phyloP scores from a whole-genome alignment of 2,329 filamentous ascomycete genomes.

The Teratosphaeria pseudoeucalypti region DNA sequence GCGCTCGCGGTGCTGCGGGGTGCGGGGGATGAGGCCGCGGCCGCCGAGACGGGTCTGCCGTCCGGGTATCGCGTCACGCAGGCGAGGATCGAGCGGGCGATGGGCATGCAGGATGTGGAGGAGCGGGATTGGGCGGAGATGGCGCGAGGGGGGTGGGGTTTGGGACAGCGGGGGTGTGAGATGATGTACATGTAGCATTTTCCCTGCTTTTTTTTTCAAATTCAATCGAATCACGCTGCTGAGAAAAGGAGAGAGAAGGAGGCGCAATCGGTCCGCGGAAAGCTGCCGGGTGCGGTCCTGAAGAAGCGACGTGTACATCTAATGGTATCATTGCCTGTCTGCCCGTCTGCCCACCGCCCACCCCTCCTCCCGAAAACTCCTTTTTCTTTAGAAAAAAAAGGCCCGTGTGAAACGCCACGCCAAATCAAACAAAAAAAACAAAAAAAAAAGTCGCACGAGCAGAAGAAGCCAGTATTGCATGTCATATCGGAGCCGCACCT shows the following conservation, averaged over 20 bases:
- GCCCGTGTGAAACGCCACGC: neutral
- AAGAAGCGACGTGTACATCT: neutral
- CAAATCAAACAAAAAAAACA: neutral
- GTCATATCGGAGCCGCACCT: neutral
- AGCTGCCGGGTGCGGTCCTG: neutral
- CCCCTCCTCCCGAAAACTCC: neutral
- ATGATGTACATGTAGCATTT: neutral
- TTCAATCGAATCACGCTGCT: too few species aligned
- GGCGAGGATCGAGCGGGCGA: conserved; percentile 17
- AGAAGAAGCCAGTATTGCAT: neutral
- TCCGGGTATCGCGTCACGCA: conserved; percentile 16
- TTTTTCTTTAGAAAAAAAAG: neutral
- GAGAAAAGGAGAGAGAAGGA: neutral
- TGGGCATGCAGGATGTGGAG: conserved; percentile 15
- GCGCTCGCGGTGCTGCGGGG: conserved; percentile 44
- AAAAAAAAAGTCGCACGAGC: neutral
- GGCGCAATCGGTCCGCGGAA: neutral
- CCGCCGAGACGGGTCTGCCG: conserved; percentile 17
- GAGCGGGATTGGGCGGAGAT: conserved; percentile 19
- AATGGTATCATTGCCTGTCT: neutral
- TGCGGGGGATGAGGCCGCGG: conserved; percentile 5
- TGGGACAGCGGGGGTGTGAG: neutral
- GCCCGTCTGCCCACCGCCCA: neutral
- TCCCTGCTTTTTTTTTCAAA: too few species aligned
- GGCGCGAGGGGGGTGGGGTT: conserved; percentile 5